Evolutionary conservation across 768 basidiomycete genomes (phyloP).

Genomic region (Lactifluus echinatus): DNA sequence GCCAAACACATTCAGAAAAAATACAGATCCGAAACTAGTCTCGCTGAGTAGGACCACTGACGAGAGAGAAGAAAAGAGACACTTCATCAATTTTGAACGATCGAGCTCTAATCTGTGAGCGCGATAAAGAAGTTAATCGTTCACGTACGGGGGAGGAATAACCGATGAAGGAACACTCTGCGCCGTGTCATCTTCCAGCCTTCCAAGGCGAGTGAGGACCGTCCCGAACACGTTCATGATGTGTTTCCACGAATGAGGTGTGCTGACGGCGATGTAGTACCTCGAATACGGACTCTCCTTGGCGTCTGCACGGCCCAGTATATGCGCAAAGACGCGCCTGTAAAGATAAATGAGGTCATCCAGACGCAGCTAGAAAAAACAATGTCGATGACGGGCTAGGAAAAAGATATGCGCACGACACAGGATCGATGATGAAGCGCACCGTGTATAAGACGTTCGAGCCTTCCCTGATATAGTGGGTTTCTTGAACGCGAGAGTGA

Average conservation of each 20-base stretch:
- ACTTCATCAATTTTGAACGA: background rate
- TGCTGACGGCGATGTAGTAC: slow-evolving; percentile 7
- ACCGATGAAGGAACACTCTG: background rate
- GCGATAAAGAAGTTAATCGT: background rate
- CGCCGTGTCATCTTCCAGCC: slow-evolving; percentile 1
- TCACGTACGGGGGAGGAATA: background rate
- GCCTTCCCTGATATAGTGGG: slow-evolving; percentile 7
- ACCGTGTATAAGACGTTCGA: slow-evolving; percentile 11
- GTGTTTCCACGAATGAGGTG: slow-evolving; percentile 1
- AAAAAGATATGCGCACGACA: background rate
- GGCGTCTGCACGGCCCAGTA: background rate
- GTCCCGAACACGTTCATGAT: background rate
- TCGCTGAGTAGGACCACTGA: background rate
- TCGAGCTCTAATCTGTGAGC: no score
- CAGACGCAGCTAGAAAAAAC: background rate
- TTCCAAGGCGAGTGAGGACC: background rate
- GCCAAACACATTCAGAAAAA: no score
- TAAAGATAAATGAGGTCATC: slow-evolving; percentile 9
- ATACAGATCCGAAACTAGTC: no score
- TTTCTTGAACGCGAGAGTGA: background rate
- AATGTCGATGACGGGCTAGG: background rate
- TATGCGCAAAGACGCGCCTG: slow-evolving; percentile 4
- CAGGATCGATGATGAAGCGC: background rate
- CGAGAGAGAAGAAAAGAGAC: background rate
- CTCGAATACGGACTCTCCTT: slow-evolving; percentile 14